Conservation (phyloP, 441 rosid genomes). For the Pelargonium citronellum region DNA sequence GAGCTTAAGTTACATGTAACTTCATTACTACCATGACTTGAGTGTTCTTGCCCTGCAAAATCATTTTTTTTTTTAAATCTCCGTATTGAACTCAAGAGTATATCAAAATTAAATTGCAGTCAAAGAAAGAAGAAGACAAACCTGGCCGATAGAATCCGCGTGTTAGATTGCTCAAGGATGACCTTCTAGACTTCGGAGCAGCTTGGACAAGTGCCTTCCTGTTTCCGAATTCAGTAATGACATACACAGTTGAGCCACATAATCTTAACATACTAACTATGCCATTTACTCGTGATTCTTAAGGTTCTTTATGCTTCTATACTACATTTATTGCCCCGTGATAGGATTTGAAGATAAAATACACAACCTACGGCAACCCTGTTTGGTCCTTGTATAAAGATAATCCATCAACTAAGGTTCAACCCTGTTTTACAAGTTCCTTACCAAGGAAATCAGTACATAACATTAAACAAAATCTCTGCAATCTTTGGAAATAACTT, state of each 20-base stretch:
- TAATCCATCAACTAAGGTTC: background rate
- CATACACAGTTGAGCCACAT: background rate
- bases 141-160: constrained; percentile 56
- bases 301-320: no score
- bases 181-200: constrained; percentile 43
- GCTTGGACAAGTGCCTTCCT: constrained; percentile 39
- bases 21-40: constrained; percentile 26
- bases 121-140: constrained; percentile 12
- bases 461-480: background rate
- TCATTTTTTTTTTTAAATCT: background rate
- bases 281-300: no score
- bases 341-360: no score
- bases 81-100: background rate
- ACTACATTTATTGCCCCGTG: no score
- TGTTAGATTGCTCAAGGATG: constrained; percentile 52
- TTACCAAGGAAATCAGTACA: background rate
- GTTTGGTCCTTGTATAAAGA: background rate
- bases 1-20: constrained; percentile 30
- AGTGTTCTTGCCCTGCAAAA: constrained; percentile 36
- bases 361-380: no score
- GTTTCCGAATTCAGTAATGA: constrained; percentile 14
- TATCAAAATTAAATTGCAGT: background rate
- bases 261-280: no score
- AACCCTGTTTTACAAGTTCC: background rate
- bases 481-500: background rate